phyloP scores from a whole-genome alignment of 1,139 yeast species.

The Lodderomyces elongisporus region DNA sequence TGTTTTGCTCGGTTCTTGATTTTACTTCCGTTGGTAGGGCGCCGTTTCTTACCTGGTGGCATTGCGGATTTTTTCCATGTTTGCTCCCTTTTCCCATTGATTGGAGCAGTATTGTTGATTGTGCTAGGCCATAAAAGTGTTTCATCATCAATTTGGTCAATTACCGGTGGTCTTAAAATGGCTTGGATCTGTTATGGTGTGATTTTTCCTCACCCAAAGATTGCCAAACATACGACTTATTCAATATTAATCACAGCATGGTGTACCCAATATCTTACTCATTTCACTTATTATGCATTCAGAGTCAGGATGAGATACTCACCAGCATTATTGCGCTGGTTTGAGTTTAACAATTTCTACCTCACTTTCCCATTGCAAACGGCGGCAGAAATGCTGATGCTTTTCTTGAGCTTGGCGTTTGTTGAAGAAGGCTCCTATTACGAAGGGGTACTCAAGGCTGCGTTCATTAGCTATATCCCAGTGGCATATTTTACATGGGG shows the following conservation, averaged over 20 bases:
- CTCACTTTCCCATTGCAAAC: slow-evolving; percentile 43
- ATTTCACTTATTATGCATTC: slow-evolving; percentile 46
- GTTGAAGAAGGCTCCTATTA: slow-evolving; percentile 30
- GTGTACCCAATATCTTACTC: slow-evolving; percentile 38
- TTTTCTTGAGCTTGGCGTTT: slow-evolving; percentile 46
- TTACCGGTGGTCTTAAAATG: slow-evolving; percentile 30
- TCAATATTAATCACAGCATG: slow-evolving; percentile 44
- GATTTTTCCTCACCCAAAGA: slow-evolving; percentile 42
- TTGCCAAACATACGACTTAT: slow-evolving; percentile 46
- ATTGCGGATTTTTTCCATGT: slow-evolving; percentile 59
- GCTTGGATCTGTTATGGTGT: slow-evolving; percentile 43
- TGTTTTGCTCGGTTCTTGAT: slow-evolving; percentile 47
- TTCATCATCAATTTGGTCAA: slow-evolving; percentile 20
- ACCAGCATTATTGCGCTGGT: slow-evolving; percentile 30
- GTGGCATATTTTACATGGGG: slow-evolving; percentile 34
- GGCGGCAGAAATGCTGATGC: slow-evolving; percentile 47
- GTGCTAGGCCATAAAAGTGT: slow-evolving; percentile 11
- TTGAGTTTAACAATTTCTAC: slow-evolving; percentile 38
- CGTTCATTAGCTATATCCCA: slow-evolving; percentile 33
- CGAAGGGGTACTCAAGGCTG: slow-evolving; percentile 23
- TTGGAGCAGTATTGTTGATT: slow-evolving; percentile 21
- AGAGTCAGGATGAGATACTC: slow-evolving; percentile 36
- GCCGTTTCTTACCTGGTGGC: slow-evolving; percentile 61
- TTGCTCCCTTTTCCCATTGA: slow-evolving; percentile 33
- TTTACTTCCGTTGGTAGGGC: slow-evolving; percentile 57